Base-by-base conservation (phyloP, 2,329 filamentous ascomycete genomes). In the Xylaria sp. region DNA sequence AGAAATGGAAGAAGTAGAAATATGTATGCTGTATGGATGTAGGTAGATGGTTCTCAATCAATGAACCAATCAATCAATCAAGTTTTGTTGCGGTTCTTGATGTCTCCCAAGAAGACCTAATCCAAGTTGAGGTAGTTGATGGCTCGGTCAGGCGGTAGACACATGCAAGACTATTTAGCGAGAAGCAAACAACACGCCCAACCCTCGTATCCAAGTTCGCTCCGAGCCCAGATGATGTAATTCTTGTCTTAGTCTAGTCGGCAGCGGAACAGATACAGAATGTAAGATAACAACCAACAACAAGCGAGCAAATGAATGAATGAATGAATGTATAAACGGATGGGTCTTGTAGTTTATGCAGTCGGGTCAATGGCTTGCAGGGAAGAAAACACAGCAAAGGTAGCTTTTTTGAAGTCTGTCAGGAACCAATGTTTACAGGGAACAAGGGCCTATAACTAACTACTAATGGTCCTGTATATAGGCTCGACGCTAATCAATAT, bases 121-220 rank as follows among this genome's bases (percentile, higher is more conserved):
- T n/a, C 47, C 39, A 39, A 53, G 45, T 56, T 48, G 30, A 30
- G 34, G 42, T 21, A 24, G 45, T 50, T 57, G 65, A 51, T 51
- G 57, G 56, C 45, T 64, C 32, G 65, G 56, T 54, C 57, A 56
- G 66, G 39, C 45, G 61, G 57, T 51, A 58, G 45, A 36, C 45
- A 30, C 30, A 30, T 32, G 32, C 56, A 65, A 65, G n/a, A 53
- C 51, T 24, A 3, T 12, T 67, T 69, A 61, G 67, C 67, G 68
- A 67, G 45, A 58, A 58, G 51, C 65, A 62, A 67, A 57, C 42
- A 56, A 39, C 57, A 61, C 57, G 27, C 34, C 53, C 50, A 45
- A 55, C 48, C 42, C 68, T 70, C 65, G 66, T 69, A 61, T 69
- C 19, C 27, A 17, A 27, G 32, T 51, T 47, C 8, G n/a, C 14